Evolutionary conservation across 2,329 filamentous ascomycete genomes (phyloP).

Genomic region (Paradendryphiella salina): DNA sequence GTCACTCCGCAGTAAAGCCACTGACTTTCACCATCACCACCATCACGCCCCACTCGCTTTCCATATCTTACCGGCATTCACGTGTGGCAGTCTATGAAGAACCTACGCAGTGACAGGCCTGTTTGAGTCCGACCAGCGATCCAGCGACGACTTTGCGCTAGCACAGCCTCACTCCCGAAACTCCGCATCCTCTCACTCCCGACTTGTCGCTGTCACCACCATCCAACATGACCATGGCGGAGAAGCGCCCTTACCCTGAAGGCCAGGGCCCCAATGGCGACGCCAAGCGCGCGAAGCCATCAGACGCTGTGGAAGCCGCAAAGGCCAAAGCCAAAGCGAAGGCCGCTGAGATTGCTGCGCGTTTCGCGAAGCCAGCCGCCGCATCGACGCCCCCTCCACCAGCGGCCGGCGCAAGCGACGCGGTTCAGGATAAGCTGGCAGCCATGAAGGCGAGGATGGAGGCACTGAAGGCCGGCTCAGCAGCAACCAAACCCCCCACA

Average conservation of each 20-base stretch:
- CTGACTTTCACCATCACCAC: slow-evolving; percentile 8
- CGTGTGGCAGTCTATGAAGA: neutral
- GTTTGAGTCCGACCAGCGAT: neutral
- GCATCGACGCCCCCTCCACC: slow-evolving; percentile 18
- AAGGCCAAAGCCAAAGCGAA: slow-evolving; percentile 42
- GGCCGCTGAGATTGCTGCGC: slow-evolving; percentile 41
- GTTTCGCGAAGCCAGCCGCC: slow-evolving; percentile 32
- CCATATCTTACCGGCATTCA: neutral
- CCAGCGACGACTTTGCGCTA: neutral
- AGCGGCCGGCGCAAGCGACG: slow-evolving; percentile 14
- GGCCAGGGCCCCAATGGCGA: slow-evolving; percentile 37
- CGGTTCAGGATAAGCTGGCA: slow-evolving; percentile 33
- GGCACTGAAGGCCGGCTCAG: slow-evolving; percentile 60
- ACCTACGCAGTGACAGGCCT: neutral
- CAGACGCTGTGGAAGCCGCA: slow-evolving; percentile 37
- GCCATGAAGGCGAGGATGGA: slow-evolving; percentile 38
- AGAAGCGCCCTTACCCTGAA: slow-evolving; percentile 51
- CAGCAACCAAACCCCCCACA: slow-evolving; percentile 54
- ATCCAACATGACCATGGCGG: slow-evolving; percentile 40
- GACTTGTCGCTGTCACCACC: neutral
- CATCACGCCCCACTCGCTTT: neutral
- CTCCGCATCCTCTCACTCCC: slow-evolving; percentile 7
- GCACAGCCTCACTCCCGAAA: slow-evolving; percentile 5
- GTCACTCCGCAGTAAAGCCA: slow-evolving; percentile 17
- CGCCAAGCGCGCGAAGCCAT: slow-evolving; percentile 48